phyloP scores from a whole-genome alignment of 75 land plant species.

The Isoetes taiwanensis region DNA sequence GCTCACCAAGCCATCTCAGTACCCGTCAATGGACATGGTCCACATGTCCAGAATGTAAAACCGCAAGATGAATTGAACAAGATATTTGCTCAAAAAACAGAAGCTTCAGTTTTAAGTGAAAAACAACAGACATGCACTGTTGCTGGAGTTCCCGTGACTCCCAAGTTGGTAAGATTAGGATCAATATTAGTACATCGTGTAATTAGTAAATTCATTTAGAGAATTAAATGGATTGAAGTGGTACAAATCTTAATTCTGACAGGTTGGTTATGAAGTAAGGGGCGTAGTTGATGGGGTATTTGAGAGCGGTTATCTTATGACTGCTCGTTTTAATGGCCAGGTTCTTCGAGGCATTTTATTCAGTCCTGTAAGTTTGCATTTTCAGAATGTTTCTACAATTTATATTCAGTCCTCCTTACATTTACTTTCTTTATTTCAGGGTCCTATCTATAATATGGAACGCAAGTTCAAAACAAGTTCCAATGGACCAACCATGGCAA shows the following conservation, averaged over 20 bases:
- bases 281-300: constrained; percentile 57
- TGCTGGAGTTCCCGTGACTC: not conserved
- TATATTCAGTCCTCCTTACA: no score
- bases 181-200: constrained; percentile 10
- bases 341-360: constrained; percentile 48
- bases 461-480: no score
- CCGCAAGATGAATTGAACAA: no score
- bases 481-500: no score
- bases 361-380: constrained; percentile 41
- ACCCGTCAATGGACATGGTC: no score
- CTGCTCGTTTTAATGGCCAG: constrained; percentile 50
- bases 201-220: no score
- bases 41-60: no score
- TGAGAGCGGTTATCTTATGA: constrained; percentile 63
- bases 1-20: no score
- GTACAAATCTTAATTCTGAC: not conserved
- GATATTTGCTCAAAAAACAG: constrained; percentile 37
- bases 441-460: no score
- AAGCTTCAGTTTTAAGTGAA: constrained; percentile 54
- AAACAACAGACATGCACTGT: constrained; percentile 22
- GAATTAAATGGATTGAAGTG: constrained; percentile 3
- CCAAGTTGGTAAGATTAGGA: constrained; percentile 8
- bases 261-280: constrained; percentile 54
- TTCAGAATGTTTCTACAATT: no score
- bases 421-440: no score